Conservation (phyloP, 768 basidiomycete species). For the Filobasidium floriforme region DNA sequence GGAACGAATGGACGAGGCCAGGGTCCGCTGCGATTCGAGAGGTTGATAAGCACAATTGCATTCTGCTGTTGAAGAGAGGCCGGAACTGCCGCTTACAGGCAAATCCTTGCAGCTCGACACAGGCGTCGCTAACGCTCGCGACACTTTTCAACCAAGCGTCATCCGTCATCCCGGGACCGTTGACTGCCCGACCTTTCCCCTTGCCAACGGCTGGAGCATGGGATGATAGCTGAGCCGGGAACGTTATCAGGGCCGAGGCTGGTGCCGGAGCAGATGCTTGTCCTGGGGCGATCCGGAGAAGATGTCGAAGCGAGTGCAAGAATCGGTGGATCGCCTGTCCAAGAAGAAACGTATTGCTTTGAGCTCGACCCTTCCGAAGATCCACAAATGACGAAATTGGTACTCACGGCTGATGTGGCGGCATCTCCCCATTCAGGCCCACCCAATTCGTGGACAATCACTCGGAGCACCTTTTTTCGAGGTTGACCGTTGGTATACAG, state of each 20-base stretch:
- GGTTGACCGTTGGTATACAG: not conserved
- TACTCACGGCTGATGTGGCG: constrained; percentile 26
- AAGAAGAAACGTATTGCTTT: no score
- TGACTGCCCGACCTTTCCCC: constrained; percentile 16
- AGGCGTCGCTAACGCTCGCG: constrained; percentile 69
- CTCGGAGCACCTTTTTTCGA: constrained; percentile 30
- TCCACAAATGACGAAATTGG: not conserved
- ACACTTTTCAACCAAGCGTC: constrained; percentile 69
- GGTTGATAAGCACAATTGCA: not conserved
- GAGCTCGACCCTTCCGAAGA: not conserved
- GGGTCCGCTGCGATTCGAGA: constrained; percentile 50
- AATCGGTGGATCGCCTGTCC: constrained; percentile 58
- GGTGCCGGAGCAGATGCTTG: not conserved
- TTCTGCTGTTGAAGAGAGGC: constrained; percentile 7
- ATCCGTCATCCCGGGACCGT: constrained; percentile 24
- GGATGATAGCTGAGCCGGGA: constrained; percentile 58
- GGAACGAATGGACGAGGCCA: constrained; percentile 64
- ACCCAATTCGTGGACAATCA: constrained; percentile 44
- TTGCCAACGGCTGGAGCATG: constrained; percentile 22
- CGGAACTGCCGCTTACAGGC: constrained; percentile 55
- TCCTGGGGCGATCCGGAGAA: constrained; percentile 35
- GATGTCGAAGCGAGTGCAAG: constrained; percentile 58
- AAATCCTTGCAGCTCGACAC: constrained; percentile 68
- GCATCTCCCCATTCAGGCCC: constrained; percentile 38
- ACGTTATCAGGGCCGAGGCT: constrained; percentile 61